Evolutionary conservation across 805 yeast species (phyloP).

Genomic region (Candida ponderosae): DNA sequence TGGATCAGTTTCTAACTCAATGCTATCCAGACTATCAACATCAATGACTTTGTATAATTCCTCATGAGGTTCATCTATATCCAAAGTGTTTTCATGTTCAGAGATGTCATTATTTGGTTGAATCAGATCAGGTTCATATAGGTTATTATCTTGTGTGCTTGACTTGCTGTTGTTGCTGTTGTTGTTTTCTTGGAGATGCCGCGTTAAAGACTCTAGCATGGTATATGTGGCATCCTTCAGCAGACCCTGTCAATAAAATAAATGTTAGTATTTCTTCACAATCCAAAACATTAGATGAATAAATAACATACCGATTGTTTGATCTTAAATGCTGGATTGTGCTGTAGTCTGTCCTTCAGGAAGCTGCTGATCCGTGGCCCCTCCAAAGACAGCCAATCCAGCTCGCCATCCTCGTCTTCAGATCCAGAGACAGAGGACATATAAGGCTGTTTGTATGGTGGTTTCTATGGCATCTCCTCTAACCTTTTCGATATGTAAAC

Average conservation of each 20-base stretch:
- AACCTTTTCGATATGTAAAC: too few species aligned
- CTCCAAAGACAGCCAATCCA: not conserved
- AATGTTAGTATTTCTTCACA: not conserved
- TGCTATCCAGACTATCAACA: too few species aligned
- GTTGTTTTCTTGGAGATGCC: not conserved
- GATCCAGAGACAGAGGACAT: constrained; percentile 5
- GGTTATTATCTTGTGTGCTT: too few species aligned
- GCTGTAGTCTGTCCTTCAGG: not conserved
- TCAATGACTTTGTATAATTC: too few species aligned
- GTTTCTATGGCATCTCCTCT: too few species aligned
- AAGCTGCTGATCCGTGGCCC: not conserved
- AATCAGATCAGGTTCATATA: too few species aligned
- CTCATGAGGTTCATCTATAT: too few species aligned
- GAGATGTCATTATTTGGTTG: too few species aligned
- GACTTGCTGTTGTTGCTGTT: not conserved
- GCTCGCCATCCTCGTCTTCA: constrained; percentile 9
- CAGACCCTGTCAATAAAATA: constrained; percentile 6
- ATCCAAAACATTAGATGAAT: not conserved
- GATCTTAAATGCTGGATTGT: not conserved
- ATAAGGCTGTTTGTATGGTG: too few species aligned
- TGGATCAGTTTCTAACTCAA: too few species aligned
- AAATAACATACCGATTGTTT: constrained; percentile 2
- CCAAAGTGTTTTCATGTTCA: too few species aligned
- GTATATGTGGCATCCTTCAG: not conserved
- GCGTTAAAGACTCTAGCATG: not conserved